Evolutionary conservation across 306 rosid genomes (phyloP).

Genomic region (Hippophae gyantsensis): DNA sequence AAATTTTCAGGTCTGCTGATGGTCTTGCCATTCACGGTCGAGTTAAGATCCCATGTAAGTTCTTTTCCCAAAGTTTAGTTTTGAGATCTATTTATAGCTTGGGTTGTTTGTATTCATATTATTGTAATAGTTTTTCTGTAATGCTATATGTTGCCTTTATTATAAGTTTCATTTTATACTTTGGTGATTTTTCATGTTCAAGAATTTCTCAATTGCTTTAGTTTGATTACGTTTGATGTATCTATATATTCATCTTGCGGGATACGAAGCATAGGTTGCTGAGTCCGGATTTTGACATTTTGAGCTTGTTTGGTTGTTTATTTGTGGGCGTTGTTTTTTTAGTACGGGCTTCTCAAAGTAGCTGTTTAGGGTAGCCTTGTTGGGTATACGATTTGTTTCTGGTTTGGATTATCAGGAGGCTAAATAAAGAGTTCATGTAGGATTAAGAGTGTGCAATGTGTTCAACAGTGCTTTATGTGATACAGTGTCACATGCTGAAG

Average conservation of each 20-base stretch:
- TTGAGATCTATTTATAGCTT: not conserved
- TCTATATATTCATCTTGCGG: not conserved
- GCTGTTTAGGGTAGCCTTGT: slow-evolving; percentile 10
- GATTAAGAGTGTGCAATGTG: not conserved
- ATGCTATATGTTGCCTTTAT: not conserved
- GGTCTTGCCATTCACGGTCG: slow-evolving; percentile 82
- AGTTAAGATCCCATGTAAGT: slow-evolving; percentile 74
- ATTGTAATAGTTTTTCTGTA: not conserved
- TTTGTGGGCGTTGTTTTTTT: not conserved
- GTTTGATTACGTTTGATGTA: not conserved
- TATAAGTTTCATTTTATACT: not conserved
- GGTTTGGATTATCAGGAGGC: not conserved
- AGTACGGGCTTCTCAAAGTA: not conserved
- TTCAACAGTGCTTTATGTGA: not conserved
- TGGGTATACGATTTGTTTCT: not conserved
- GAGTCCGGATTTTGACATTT: not conserved
- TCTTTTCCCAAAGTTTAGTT: slow-evolving; percentile 4
- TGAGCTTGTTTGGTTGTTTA: not conserved
- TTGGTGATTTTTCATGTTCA: not conserved
- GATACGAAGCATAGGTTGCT: not conserved
- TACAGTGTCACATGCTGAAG: not conserved
- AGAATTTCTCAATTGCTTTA: not conserved
- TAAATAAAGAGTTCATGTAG: not conserved
- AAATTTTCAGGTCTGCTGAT: slow-evolving; percentile 46
- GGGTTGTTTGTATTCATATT: not conserved